These are phyloP conservation scores for Chrysochromulina parva DNA, from an alignment of 78 protist genomes.

Conservation along the genomic window DNA sequence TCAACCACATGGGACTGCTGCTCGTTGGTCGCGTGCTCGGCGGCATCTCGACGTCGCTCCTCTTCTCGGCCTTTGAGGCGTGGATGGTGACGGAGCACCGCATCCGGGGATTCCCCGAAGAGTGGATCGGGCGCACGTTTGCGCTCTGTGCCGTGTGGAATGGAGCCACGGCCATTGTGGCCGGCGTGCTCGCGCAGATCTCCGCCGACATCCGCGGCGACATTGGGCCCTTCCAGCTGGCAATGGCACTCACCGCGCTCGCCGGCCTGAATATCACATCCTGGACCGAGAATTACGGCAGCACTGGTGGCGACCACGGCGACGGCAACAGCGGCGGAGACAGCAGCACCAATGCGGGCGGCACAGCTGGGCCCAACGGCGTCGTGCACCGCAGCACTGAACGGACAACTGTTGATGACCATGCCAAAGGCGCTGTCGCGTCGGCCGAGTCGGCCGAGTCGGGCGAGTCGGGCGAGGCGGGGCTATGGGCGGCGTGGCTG, in stretches of 20 bases:
- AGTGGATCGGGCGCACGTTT: neutral
- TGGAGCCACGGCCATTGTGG: neutral
- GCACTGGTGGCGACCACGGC: neutral
- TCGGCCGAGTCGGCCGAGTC: no score
- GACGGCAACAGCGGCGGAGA: no score
- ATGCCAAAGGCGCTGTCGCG: no score
- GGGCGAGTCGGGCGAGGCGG: no score
- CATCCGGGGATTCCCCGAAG: neutral
- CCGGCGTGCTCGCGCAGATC: constrained; percentile 76
- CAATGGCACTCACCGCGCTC: constrained; percentile 32
- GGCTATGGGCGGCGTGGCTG: no score
- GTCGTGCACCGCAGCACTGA: no score
- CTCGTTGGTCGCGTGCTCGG: neutral
- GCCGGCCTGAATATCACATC: neutral
- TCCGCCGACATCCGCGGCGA: constrained; percentile 40
- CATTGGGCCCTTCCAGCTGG: constrained; percentile 79
- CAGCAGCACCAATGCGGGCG: no score
- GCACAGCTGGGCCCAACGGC: no score
- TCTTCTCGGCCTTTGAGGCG: constrained; percentile 7
- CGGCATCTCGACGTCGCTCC: neutral
- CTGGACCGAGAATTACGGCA: constrained; percentile 86
- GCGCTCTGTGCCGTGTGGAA: neutral
- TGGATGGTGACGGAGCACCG: constrained; percentile 1
- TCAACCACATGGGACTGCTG: neutral
- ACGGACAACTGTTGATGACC: no score